Evolutionary conservation across 2,329 filamentous ascomycete genomes (phyloP).

Genomic region (Alternaria brassicae): DNA sequence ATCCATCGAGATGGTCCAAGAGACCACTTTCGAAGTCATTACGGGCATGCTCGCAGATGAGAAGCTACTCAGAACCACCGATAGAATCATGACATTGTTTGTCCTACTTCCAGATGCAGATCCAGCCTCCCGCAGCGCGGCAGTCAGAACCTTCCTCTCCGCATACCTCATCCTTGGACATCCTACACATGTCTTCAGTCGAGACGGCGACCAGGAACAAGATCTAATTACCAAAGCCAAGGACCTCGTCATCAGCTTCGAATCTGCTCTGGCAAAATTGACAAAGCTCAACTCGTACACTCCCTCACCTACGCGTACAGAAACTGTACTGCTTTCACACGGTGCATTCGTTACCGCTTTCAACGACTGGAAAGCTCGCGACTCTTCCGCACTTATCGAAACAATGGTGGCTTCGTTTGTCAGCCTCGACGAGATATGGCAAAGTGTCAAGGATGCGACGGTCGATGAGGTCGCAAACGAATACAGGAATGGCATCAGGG

Average conservation of each 20-base stretch:
- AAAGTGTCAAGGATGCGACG: conserved; percentile 80
- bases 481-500: conserved; percentile 80
- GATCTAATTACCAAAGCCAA: conserved; percentile 79
- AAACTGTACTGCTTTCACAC: conserved; percentile 72
- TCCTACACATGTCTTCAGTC: conserved; percentile 77
- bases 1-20: conserved; percentile 72
- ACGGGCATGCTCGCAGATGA: conserved; percentile 72
- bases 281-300: conserved; percentile 71
- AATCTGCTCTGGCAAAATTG: conserved; percentile 72
- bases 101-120: conserved; percentile 67
- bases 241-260: conserved; percentile 79
- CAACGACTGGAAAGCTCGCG: conserved; percentile 82
- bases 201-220: conserved; percentile 72
- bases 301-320: conserved; percentile 67
- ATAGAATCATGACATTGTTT: conserved; percentile 72
- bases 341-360: conserved; percentile 79
- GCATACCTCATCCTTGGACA: conserved; percentile 82
- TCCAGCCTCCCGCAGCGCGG: conserved; percentile 67
- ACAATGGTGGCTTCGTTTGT: conserved; percentile 89
- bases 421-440: conserved; percentile 82
- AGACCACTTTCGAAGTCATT: conserved; percentile 77
- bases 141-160: conserved; percentile 77
- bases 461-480: conserved; percentile 75
- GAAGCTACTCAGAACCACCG: conserved; percentile 69
- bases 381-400: conserved; percentile 78